Base-by-base conservation (phyloP, 1,284 basidiomycete species). In the Trichosporon sp. region DNA sequence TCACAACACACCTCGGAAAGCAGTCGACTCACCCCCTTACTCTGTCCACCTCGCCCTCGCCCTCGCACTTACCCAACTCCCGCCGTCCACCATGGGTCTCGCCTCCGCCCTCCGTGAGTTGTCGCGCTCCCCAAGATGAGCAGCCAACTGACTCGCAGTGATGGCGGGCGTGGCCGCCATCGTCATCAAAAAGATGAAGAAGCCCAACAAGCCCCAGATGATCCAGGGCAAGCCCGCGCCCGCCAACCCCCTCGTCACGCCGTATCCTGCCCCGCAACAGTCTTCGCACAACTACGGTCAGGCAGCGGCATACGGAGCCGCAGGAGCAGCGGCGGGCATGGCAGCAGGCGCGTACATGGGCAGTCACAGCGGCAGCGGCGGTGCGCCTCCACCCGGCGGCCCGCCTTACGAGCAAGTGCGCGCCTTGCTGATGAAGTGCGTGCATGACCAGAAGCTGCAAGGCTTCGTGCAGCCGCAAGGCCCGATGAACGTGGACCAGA, bases 401-500 rank as follows among this genome's bases (percentile, higher is more conserved):
- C 60, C 60, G 21, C 23, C 37, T 8, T 31, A 44, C 11, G 60
- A 58, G 16, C 56, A 62, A 21, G 40, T 62, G 8, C 60, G 60
- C 21, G 63, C 61, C 14, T 46, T 73, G 19, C 65, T 80, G 11
- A 69, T 74, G 62, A 74, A 78, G 54, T 79, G 78, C 70, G 80
- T 82, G 25, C 71, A 25, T 21, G 59, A 81, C 73, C 82, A 83
- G 79, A 73, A 73, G 40, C 70, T 83, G 56, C 70, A 73, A 56
- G 76, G 79, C 1, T 83, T 83, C 74, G 82, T 81, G 74, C 81
- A 78, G 65, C 56, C 56, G 19, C 56, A 57, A 19, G 81, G 80
- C 19, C 82, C 76, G 1, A 78, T 78, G 1, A 70, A 72, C 9
- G 70, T 82, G 46, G 77, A 81, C 61, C 73, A 72, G 33, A 77